A percentile compares a stretch with the other conserved stretches of the same genome.
Evolutionary conservation across 2,329 filamentous ascomycete genomes (phyloP).

Genomic region (Xylariaceae sp.): DNA sequence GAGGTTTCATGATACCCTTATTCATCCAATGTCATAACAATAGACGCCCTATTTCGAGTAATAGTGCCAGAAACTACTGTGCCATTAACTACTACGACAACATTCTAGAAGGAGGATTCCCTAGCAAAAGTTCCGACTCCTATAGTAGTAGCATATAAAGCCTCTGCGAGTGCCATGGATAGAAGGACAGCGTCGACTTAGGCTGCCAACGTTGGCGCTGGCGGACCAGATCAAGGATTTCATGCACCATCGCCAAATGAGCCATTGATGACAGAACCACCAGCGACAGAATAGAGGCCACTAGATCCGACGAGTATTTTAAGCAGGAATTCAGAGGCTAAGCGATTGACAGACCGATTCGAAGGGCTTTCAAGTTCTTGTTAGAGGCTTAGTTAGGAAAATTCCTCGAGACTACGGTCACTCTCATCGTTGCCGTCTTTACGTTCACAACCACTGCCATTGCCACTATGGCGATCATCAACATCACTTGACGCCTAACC

Average conservation of each 20-base stretch:
- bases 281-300: neutral
- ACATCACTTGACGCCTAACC: too few relatives aligned
- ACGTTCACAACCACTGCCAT: neutral
- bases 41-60: too few relatives aligned
- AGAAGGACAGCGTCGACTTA: neutral
- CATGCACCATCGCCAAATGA: neutral
- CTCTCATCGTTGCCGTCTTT: neutral
- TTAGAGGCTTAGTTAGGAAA: neutral
- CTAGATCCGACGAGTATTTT: neutral
- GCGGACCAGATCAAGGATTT: neutral
- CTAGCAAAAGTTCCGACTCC: neutral
- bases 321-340: neutral
- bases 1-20: conserved; percentile 2
- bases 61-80: too few relatives aligned
- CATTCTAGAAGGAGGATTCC: neutral
- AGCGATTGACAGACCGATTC: neutral
- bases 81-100: too few relatives aligned
- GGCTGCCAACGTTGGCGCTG: neutral
- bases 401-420: neutral
- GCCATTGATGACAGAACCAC: neutral
- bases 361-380: neutral
- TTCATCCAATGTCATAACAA: neutral
- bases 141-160: neutral
- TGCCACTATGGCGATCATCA: neutral
- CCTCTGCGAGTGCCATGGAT: neutral